A percentile compares a stretch with the other conserved stretches of the same genome.
phyloP scores from a whole-genome alignment of 2,329 filamentous ascomycete genomes.

The Pseudodiploospora longispora region DNA sequence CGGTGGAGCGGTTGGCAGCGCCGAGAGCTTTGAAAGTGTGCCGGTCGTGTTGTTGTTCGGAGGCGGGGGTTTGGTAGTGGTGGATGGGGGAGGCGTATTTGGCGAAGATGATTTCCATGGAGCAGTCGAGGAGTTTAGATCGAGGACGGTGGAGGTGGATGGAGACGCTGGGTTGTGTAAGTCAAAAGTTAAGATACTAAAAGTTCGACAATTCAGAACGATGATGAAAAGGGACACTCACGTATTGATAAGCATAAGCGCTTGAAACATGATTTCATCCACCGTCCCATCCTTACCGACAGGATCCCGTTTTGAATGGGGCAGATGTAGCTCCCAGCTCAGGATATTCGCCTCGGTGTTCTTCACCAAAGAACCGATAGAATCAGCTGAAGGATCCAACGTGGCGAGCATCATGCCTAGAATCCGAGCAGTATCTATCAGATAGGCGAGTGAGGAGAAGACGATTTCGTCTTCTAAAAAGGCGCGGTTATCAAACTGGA shows the following conservation, averaged over 20 bases:
- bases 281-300: conserved; percentile 53
- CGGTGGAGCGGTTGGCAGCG: conserved; percentile 8
- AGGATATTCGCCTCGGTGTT: conserved; percentile 33
- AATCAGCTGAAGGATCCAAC: conserved; percentile 34
- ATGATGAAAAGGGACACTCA: conserved; percentile 25
- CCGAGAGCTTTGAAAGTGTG: conserved; percentile 10
- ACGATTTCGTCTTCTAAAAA: conserved; percentile 56
- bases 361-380: conserved; percentile 6
- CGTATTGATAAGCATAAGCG: conserved; percentile 60
- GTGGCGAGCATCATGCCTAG: conserved; percentile 47
- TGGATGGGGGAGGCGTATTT: conserved; percentile 13
- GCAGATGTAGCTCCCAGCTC: conserved; percentile 72
- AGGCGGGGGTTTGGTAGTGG: conserved; percentile 5
- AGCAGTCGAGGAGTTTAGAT: conserved; percentile 11
- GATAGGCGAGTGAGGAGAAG: conserved; percentile 72
- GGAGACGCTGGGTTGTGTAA: conserved; percentile 4
- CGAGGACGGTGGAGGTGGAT: conserved; percentile 12
- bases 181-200: neutral
- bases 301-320: conserved; percentile 56
- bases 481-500: conserved; percentile 61
- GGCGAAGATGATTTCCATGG: conserved; percentile 14
- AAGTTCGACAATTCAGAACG: neutral
- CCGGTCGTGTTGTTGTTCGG: conserved; percentile 10
- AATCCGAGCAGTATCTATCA: conserved; percentile 67
- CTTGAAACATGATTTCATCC: conserved; percentile 79